These are phyloP conservation scores for Hymenoscyphus albidus DNA, from an alignment of 2,329 filamentous ascomycete species.

Conservation along the genomic window DNA sequence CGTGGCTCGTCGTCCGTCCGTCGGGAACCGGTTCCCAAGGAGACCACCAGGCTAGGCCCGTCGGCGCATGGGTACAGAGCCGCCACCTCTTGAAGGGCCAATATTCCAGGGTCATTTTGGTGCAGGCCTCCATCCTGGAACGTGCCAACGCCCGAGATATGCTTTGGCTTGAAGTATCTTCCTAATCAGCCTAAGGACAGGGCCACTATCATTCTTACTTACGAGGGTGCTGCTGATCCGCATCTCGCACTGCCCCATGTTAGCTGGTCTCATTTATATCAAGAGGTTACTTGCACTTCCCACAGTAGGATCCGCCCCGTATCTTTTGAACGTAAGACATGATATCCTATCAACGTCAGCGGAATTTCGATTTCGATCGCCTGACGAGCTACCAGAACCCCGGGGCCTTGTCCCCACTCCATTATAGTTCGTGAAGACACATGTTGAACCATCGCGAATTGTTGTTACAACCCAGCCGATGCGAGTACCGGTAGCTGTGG, in stretches of 20 bases:
- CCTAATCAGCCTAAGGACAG: not conserved
- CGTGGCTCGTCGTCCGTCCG: constrained; percentile 2
- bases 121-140: constrained; percentile 15
- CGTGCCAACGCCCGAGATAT: constrained; percentile 12
- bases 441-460: constrained; percentile 5
- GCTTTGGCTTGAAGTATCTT: constrained; percentile 10
- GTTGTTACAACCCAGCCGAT: constrained; percentile 7
- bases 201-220: not conserved
- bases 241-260: not conserved
- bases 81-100: constrained; percentile 15
- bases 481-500: constrained; percentile 8
- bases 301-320: not conserved
- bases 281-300: constrained; percentile 4
- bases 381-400: too few species aligned
- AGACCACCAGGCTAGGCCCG: constrained; percentile 21
- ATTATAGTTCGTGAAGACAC: constrained; percentile 16
- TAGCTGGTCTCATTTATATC: not conserved
- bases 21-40: constrained; percentile 20
- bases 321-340: not conserved
- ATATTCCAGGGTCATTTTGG: constrained; percentile 14
- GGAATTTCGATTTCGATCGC: not conserved
- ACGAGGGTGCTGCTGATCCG: constrained; percentile 3
- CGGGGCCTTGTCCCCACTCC: constrained; percentile 6
- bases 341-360: constrained; percentile 2
- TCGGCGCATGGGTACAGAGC: constrained; percentile 17